phyloP scores from a whole-genome alignment of 106 monocot genomes.

The Allium cepa region DNA sequence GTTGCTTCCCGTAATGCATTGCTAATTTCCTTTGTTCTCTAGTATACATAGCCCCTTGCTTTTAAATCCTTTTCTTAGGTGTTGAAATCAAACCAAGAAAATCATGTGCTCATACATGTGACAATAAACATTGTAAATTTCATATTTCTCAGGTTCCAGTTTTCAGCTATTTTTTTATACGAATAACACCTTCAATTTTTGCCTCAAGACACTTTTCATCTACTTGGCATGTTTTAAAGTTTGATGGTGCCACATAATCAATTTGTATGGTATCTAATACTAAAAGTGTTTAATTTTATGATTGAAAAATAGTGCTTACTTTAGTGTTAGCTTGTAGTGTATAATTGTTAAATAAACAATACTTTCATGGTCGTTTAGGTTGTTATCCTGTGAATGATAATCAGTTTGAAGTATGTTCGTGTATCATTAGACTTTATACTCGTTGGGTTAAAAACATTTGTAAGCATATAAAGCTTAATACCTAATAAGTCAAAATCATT shows the following conservation, averaged over 20 bases:
- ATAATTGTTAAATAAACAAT: neutral
- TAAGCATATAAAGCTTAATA: too few relatives aligned
- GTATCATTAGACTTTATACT: neutral
- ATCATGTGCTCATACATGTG: constrained; percentile 48
- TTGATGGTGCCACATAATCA: too few relatives aligned
- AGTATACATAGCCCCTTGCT: too few relatives aligned
- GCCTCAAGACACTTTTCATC: neutral
- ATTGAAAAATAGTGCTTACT: neutral
- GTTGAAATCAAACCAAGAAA: constrained; percentile 80
- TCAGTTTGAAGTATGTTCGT: neutral
- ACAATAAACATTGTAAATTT: constrained; percentile 43
- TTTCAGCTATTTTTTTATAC: too few relatives aligned
- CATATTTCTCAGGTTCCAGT: constrained; percentile 64
- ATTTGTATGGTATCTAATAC: too few relatives aligned
- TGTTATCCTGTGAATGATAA: neutral
- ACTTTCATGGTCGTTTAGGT: too few relatives aligned
- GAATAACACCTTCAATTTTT: neutral
- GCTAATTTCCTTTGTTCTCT: too few relatives aligned
- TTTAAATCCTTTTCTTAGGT: neutral
- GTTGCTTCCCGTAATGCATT: too few relatives aligned
- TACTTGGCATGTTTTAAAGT: too few relatives aligned
- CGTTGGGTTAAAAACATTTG: too few relatives aligned
- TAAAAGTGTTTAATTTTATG: neutral
- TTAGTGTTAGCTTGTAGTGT: neutral
- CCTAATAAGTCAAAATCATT: too few relatives aligned